Evolutionary conservation across 441 rosid genomes (phyloP), one percentile per base, ranked within the genome.

Genomic region (Kokia cookei): DNA sequence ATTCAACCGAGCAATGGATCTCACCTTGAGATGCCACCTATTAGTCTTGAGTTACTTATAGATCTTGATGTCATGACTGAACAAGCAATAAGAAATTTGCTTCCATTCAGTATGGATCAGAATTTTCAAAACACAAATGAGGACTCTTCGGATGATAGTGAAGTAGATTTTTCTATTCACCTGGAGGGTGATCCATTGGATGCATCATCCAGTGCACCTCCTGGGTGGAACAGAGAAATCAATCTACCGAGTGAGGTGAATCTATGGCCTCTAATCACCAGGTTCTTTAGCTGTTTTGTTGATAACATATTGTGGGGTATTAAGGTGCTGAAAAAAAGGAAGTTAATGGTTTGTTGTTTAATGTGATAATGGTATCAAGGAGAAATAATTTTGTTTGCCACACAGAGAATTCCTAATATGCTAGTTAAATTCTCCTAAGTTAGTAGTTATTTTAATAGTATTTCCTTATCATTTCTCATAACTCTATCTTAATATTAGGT

Each of bases 141-240:
- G 68, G 89, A 80, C 69, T 78, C 86, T 60, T 84, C 90, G 17
- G 90, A 89, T 72, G 92, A 86, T 61, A 83, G 89, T 74, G 96
- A 89, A 77, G 68, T 86, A 76, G 92, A 91, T 75, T 86, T 91
- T 84, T 84, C 87, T 47, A 79, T 77, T 85, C 75, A 74, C 5
- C 60, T 80, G 73, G 87, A 77, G 50, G 88, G 82, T 73, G 84
- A 78, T 80, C 85, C 75, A 76, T 60, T 75, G 73, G 86, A 86
- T 64, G 77, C 82, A 22, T 64, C 74, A 24, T 76, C 84, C 40
- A 78, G 73, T 73, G 65, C 69, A 76, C 75, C 86, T 75, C 75
- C 83, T 19, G 84, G 75, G 68, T 69, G 81, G 83, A 83, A 75
- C 69, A 82, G 83, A 70, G 89, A 82, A 29, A 71, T 65, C 37